Evolutionary conservation across 2,329 filamentous ascomycete species (phyloP).

Genomic region (Penicillium sp.): DNA sequence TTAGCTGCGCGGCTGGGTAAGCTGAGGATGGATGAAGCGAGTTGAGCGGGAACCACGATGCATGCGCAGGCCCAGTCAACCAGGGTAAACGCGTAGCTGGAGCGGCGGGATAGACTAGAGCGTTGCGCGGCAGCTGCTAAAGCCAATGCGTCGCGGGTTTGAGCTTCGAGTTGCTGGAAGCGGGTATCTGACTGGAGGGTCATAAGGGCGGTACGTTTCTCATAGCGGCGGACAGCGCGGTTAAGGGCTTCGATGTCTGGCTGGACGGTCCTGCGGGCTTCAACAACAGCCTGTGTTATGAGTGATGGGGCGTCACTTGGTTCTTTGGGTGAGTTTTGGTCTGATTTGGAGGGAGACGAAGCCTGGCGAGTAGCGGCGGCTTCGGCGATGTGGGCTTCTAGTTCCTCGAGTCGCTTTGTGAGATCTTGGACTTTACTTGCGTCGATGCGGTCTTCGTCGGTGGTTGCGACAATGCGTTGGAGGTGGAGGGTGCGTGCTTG

Average conservation of each 20-base stretch:
- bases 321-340: constrained; percentile 29
- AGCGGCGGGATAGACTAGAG: constrained; percentile 19
- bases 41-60: constrained; percentile 38
- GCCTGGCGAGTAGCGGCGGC: constrained; percentile 28
- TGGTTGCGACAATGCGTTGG: constrained; percentile 64
- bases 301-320: constrained; percentile 43
- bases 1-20: constrained; percentile 32
- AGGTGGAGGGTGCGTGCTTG: constrained; percentile 77
- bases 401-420: constrained; percentile 64
- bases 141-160: constrained; percentile 74
- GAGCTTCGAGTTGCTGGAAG: constrained; percentile 68
- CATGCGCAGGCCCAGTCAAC: constrained; percentile 37
- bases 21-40: constrained; percentile 28
- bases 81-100: constrained; percentile 30
- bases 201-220: constrained; percentile 79
- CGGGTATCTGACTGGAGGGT: constrained; percentile 74
- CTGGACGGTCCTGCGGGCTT: constrained; percentile 67
- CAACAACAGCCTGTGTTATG: constrained; percentile 44
- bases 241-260: constrained; percentile 86
- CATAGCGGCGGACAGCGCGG: constrained; percentile 83
- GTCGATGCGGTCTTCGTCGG: constrained; percentile 36
- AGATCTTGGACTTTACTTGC: constrained; percentile 55
- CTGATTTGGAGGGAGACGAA: constrained; percentile 11
- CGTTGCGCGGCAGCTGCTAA: constrained; percentile 71
- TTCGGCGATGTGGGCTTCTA: constrained; percentile 62